phyloP scores from a whole-genome alignment of 305 asterid species.

The Fraxinus sp. region DNA sequence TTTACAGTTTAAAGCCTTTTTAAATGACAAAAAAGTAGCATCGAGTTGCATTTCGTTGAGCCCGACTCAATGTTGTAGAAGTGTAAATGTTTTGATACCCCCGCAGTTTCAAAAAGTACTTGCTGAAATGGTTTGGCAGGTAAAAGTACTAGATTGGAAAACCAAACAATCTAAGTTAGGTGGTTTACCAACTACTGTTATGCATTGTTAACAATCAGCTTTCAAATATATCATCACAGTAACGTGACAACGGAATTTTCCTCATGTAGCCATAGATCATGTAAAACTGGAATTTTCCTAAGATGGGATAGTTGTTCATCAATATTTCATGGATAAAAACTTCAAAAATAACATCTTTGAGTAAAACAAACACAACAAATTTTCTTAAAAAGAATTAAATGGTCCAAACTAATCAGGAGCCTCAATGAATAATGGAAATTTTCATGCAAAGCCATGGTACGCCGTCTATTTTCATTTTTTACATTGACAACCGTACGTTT shows the following conservation, averaged over 20 bases:
- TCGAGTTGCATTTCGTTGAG: neutral
- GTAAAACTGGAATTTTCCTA: neutral
- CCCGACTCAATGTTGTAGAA: neutral
- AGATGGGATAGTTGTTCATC: neutral
- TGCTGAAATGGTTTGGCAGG: neutral
- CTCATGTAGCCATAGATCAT: neutral
- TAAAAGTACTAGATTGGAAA: neutral
- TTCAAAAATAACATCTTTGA: neutral
- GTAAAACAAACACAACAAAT: neutral
- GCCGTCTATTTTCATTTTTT: neutral
- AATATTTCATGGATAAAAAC: neutral
- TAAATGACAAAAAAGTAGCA: neutral
- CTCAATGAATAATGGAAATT: neutral
- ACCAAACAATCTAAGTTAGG: neutral
- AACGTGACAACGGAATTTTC: neutral
- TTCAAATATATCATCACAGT: neutral
- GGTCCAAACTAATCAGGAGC: neutral
- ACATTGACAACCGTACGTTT: neutral
- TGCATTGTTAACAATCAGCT: neutral
- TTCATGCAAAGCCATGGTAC: neutral
- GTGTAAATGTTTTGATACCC: neutral
- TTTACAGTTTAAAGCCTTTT: neutral
- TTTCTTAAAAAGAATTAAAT: neutral
- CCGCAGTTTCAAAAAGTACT: neutral
- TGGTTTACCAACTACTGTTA: neutral